Conservation (phyloP, 2,329 filamentous ascomycete genomes). For the Sporothrix inflata region DNA sequence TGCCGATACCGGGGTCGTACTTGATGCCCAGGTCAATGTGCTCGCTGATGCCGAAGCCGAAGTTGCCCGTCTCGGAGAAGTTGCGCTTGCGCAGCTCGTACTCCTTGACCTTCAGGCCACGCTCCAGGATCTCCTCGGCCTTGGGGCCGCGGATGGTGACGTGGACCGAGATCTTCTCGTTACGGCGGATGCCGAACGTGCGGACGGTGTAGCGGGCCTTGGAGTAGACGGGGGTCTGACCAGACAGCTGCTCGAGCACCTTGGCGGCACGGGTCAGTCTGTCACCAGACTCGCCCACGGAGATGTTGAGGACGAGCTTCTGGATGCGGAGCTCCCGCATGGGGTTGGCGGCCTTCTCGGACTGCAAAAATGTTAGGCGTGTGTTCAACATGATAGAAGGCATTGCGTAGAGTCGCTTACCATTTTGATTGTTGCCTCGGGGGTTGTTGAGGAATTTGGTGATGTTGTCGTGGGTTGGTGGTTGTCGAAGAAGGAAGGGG, state of each 20-base stretch:
- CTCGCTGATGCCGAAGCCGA: constrained; percentile 99
- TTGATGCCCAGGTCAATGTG: constrained; percentile 99
- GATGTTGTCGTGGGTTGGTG: constrained; percentile 29
- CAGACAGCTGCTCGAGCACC: constrained; percentile 98
- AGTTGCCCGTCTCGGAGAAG: constrained; percentile 99
- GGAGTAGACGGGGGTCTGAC: constrained; percentile 99
- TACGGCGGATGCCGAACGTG: constrained; percentile 99
- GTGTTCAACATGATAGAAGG: background rate
- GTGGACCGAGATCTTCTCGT: constrained; percentile 99
- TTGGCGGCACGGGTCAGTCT: constrained; percentile 99
- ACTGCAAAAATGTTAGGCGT: constrained; percentile 48
- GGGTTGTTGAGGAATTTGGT: constrained; percentile 18
- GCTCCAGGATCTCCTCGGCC: constrained; percentile 99
- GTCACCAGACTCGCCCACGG: constrained; percentile 99
- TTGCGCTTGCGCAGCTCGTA: constrained; percentile 99
- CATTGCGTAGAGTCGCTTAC: constrained; percentile 37
- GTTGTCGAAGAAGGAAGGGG: constrained; percentile 26
- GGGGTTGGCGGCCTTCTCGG: constrained; percentile 93
- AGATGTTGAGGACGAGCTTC: constrained; percentile 99
- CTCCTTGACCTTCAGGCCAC: constrained; percentile 99
- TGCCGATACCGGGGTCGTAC: constrained; percentile 97
- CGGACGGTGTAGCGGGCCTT: constrained; percentile 99
- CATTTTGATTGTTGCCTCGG: constrained; percentile 42
- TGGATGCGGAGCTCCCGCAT: constrained; percentile 99
- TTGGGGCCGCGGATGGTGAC: constrained; percentile 96